phyloP scores from a whole-genome alignment of 2,329 filamentous ascomycete species.

The Fusarium sp. region DNA sequence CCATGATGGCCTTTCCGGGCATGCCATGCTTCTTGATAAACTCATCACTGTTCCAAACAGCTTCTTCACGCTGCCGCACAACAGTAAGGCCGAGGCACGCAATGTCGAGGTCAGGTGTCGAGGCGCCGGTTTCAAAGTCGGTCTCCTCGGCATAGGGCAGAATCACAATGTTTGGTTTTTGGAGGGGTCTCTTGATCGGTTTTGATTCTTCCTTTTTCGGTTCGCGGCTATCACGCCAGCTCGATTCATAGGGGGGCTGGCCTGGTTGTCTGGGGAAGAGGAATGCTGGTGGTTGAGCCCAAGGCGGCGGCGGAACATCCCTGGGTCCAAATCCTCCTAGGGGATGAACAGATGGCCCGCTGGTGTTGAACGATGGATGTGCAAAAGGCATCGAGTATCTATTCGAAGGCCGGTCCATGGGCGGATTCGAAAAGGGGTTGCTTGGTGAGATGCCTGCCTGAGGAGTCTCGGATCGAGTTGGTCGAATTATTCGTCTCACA shows the following conservation, averaged over 20 bases:
- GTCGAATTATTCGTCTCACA: slow-evolving; percentile 7
- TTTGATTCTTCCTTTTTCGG: not conserved
- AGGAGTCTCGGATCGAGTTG: not conserved
- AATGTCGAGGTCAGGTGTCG: not conserved
- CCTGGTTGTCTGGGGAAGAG: not conserved
- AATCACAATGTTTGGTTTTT: slow-evolving; percentile 18
- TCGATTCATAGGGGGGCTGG: not conserved
- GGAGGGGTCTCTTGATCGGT: not conserved
- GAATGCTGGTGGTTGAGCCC: not conserved
- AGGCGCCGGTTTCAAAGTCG: slow-evolving; percentile 5
- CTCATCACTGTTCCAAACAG: slow-evolving; percentile 15
- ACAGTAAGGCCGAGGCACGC: not conserved
- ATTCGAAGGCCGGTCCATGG: not conserved
- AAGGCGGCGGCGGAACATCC: not conserved
- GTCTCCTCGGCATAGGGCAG: slow-evolving; percentile 8
- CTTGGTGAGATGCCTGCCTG: not conserved
- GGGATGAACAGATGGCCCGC: not conserved
- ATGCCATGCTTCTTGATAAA: not conserved
- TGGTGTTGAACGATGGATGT: not conserved
- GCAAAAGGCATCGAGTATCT: not conserved
- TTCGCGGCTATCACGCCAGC: not conserved
- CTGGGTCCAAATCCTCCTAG: not conserved
- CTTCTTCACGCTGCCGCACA: slow-evolving; percentile 2
- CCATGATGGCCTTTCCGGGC: slow-evolving; percentile 18
- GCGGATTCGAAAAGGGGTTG: not conserved